These are phyloP conservation scores for Colletotrichum lini DNA, from an alignment of 2,329 filamentous ascomycete species.

Conservation along the genomic window DNA sequence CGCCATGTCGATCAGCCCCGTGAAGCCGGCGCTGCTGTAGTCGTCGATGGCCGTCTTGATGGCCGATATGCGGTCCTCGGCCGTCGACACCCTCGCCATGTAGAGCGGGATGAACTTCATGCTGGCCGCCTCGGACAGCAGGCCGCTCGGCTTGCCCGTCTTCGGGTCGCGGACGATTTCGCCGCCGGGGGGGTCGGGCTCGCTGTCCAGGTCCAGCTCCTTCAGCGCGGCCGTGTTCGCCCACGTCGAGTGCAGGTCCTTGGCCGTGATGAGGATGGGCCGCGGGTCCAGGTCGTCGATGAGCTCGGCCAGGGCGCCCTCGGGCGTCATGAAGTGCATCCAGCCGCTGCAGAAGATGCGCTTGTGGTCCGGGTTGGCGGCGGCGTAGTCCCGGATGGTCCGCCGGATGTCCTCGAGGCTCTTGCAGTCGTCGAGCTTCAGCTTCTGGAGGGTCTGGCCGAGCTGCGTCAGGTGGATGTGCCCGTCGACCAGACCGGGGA, in stretches of 20 bases:
- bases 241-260: conserved; percentile 71
- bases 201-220: conserved; percentile 63
- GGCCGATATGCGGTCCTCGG: conserved; percentile 63
- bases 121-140: conserved; percentile 67
- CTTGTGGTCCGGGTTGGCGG: conserved; percentile 56
- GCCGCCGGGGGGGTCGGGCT: conserved; percentile 58
- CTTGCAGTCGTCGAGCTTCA: conserved; percentile 62
- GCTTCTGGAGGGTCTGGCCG: conserved; percentile 67
- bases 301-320: conserved; percentile 63
- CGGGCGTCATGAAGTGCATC: conserved; percentile 70
- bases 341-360: conserved; percentile 68
- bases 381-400: conserved; percentile 61
- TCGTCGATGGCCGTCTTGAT: conserved; percentile 62
- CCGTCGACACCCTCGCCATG: conserved; percentile 61
- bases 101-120: conserved; percentile 62
- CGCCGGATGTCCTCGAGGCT: conserved; percentile 63
- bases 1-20: conserved; percentile 71
- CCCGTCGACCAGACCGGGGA: conserved; percentile 71
- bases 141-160: conserved; percentile 61
- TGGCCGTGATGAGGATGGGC: conserved; percentile 70
- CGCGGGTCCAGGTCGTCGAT: conserved; percentile 66
- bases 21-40: conserved; percentile 67
- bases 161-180: conserved; percentile 63
- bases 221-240: conserved; percentile 65
- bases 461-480: conserved; percentile 71